Percentiles rank a stretch among this genome's conserved stretches.
These are phyloP conservation scores for Aspergillus sojae DNA, from an alignment of 2,329 filamentous ascomycete species.

Conservation along the genomic window DNA sequence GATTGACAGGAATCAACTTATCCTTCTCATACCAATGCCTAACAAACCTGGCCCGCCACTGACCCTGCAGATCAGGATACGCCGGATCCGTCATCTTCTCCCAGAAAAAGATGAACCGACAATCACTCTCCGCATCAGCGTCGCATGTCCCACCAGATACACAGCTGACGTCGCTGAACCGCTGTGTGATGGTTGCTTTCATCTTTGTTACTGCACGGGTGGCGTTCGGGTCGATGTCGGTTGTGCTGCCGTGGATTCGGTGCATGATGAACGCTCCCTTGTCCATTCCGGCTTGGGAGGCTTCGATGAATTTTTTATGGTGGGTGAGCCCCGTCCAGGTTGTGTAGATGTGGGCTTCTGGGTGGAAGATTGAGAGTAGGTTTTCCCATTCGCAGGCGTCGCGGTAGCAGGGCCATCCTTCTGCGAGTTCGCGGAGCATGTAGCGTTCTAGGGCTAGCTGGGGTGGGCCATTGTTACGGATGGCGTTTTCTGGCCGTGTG, in stretches of 20 bases:
- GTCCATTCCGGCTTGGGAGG: conserved; percentile 3
- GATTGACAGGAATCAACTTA: background rate
- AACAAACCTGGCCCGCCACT: background rate
- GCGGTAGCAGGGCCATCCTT: conserved; percentile 10
- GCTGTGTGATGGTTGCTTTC: conserved; percentile 8
- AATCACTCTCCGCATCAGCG: conserved; percentile 6
- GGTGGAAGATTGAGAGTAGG: background rate
- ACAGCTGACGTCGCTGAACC: background rate
- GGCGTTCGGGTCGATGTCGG: conserved; percentile 7
- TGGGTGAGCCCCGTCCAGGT: background rate
- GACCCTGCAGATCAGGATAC: background rate
- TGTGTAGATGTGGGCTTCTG: conserved; percentile 5
- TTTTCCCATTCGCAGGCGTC: conserved; percentile 12
- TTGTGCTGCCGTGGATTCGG: conserved; percentile 4
- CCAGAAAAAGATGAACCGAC: background rate
- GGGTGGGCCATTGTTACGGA: conserved; percentile 1
- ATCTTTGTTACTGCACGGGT: conserved; percentile 4
- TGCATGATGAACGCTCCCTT: conserved; percentile 8
- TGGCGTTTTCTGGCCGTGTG: background rate
- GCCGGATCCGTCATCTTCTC: background rate
- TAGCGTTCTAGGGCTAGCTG: conserved; percentile 4
- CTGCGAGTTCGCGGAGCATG: conserved; percentile 6
- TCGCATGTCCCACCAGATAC: background rate
- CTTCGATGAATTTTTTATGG: conserved; percentile 10
- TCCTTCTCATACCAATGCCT: background rate